phyloP scores from a whole-genome alignment of 2,329 filamentous ascomycete genomes.

The Diaporthe destruens region DNA sequence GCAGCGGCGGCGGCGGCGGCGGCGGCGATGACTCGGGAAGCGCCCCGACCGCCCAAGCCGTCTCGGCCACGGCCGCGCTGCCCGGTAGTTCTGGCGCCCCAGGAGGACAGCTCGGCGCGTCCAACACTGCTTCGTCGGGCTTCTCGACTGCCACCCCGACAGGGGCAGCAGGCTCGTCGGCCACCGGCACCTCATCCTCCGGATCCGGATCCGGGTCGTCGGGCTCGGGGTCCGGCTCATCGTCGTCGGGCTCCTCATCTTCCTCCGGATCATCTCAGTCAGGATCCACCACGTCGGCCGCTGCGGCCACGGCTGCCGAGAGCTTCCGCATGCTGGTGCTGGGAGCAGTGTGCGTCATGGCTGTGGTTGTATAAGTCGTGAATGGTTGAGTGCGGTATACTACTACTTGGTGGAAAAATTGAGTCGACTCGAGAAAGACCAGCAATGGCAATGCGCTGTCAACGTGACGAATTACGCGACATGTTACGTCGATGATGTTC shows the following conservation, averaged over 20 bases:
- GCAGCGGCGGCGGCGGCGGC: background rate
- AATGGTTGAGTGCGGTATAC: background rate
- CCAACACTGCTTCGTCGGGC: background rate
- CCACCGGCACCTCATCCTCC: background rate
- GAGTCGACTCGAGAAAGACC: background rate
- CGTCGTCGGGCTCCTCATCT: background rate
- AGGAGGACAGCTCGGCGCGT: slow-evolving; percentile 5
- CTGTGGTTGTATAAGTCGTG: background rate
- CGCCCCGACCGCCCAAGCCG: slow-evolving; percentile 21
- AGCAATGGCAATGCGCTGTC: background rate
- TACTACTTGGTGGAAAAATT: background rate
- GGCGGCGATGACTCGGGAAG: slow-evolving; percentile 1
- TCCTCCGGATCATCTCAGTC: background rate
- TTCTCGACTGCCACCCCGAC: slow-evolving; percentile 3
- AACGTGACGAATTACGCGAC: slow-evolving; percentile 6
- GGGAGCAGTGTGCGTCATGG: slow-evolving; percentile 4
- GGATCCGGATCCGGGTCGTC: background rate
- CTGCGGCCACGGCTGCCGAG: background rate
- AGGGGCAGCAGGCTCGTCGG: slow-evolving; percentile 4
- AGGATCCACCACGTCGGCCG: background rate
- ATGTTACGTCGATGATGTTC: background rate
- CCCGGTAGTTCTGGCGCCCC: background rate
- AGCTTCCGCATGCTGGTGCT: background rate
- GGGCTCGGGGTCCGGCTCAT: background rate
- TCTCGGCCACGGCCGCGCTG: background rate